These are phyloP conservation scores for Mollisiaceae sp. DNA, from an alignment of 2,329 filamentous ascomycete species.

Conservation along the genomic window DNA sequence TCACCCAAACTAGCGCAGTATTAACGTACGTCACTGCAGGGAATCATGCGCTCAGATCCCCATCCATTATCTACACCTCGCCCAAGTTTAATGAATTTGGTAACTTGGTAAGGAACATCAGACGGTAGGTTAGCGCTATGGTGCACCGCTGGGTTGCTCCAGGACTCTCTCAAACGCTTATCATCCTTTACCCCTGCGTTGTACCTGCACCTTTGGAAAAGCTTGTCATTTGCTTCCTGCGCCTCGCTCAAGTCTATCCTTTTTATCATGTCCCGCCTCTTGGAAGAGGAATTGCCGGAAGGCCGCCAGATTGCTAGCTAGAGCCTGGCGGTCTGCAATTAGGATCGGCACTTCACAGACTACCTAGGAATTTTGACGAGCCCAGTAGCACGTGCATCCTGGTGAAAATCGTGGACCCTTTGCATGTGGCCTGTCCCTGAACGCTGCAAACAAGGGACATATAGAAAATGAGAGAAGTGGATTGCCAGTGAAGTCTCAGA, in stretches of 20 bases:
- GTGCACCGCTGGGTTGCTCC: too few relatives aligned
- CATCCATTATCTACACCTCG: too few relatives aligned
- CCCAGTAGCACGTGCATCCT: background rate
- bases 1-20: too few relatives aligned
- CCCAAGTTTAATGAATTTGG: too few relatives aligned
- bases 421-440: background rate
- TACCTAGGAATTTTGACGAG: background rate
- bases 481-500: background rate
- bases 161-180: background rate
- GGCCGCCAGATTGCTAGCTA: background rate
- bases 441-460: background rate
- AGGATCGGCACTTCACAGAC: background rate
- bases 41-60: background rate
- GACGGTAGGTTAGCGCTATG: too few relatives aligned
- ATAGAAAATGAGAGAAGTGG: background rate
- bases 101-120: too few relatives aligned
- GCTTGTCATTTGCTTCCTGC: background rate
- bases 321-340: background rate
- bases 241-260: background rate
- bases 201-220: background rate
- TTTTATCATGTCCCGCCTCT: background rate
- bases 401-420: slow-evolving; percentile 3
- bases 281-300: background rate
- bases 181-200: background rate
- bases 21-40: background rate